These are phyloP conservation scores for Lophiostoma macrostomum DNA, from an alignment of 495 filamentous ascomycete species.

Conservation along the genomic window DNA sequence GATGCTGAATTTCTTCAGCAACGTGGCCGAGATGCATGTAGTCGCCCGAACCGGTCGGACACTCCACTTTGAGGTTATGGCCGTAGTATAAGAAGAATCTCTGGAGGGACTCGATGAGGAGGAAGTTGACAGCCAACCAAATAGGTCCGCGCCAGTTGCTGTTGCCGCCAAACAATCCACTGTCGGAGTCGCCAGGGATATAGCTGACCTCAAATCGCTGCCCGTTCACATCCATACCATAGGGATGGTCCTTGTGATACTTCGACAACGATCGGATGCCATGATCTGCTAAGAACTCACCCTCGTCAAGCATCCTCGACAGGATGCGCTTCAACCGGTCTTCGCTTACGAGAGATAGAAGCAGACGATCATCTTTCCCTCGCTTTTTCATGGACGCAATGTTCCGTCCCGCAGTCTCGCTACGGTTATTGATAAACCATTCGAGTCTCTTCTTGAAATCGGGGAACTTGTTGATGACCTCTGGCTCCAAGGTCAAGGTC, in stretches of 20 bases:
- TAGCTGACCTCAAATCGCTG: constrained; percentile 86
- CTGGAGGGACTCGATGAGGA: constrained; percentile 86
- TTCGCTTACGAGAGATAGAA: constrained; percentile 84
- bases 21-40: constrained; percentile 95
- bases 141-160: constrained; percentile 95
- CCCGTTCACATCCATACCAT: constrained; percentile 93
- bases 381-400: constrained; percentile 85
- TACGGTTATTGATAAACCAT: constrained; percentile 86
- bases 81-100: constrained; percentile 96
- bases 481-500: constrained; percentile 86
- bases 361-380: constrained; percentile 81
- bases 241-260: constrained; percentile 83
- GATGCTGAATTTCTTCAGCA: constrained; percentile 94
- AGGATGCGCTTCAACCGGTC: constrained; percentile 83
- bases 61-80: constrained; percentile 81
- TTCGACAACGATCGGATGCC: constrained; percentile 94
- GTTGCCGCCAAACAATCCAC: constrained; percentile 90
- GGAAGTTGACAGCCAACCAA: constrained; percentile 94
- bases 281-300: constrained; percentile 85
- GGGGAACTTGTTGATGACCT: constrained; percentile 86
- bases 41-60: constrained; percentile 88
- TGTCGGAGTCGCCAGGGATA: constrained; percentile 91
- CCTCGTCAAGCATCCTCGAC: constrained; percentile 87
- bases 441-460: constrained; percentile 89
- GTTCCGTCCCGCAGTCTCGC: constrained; percentile 83